A percentile compares a stretch with the other conserved stretches of the same genome.
phyloP scores from a whole-genome alignment of 2,329 filamentous ascomycete species.

The Ceratocystis huliohia region DNA sequence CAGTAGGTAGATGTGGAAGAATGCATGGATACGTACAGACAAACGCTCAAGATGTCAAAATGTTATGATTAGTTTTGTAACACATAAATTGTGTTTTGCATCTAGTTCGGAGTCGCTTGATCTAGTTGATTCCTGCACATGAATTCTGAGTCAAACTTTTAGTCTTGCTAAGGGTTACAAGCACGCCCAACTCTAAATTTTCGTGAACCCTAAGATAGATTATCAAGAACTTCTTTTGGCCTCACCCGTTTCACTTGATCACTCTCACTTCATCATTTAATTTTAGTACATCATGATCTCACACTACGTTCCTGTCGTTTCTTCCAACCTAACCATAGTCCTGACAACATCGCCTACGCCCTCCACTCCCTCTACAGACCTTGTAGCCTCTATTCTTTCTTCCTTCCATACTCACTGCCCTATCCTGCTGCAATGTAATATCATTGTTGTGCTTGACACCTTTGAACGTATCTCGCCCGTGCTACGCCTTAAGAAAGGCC shows the following conservation, averaged over 20 bases:
- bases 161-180: not conserved
- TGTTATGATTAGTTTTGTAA: too few species aligned
- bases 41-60: too few species aligned
- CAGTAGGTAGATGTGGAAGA: not conserved
- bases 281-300: too few species aligned
- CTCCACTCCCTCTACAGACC: slow-evolving; percentile 40
- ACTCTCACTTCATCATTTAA: not conserved
- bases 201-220: not conserved
- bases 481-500: slow-evolving; percentile 41
- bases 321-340: slow-evolving; percentile 28
- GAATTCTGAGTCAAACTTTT: not conserved
- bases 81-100: too few species aligned
- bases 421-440: slow-evolving; percentile 31
- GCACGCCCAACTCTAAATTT: not conserved
- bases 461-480: slow-evolving; percentile 36
- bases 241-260: not conserved
- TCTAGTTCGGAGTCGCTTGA: too few species aligned
- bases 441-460: slow-evolving; percentile 41
- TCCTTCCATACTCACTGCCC: slow-evolving; percentile 36
- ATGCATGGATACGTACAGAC: too few species aligned
- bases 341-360: slow-evolving; percentile 45
- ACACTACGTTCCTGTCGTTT: not conserved
- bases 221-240: not conserved
- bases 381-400: slow-evolving; percentile 35
- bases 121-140: too few species aligned